These are phyloP conservation scores for Cynanchum wilfordii DNA, from an alignment of 257 asterid species.

Conservation along the genomic window DNA sequence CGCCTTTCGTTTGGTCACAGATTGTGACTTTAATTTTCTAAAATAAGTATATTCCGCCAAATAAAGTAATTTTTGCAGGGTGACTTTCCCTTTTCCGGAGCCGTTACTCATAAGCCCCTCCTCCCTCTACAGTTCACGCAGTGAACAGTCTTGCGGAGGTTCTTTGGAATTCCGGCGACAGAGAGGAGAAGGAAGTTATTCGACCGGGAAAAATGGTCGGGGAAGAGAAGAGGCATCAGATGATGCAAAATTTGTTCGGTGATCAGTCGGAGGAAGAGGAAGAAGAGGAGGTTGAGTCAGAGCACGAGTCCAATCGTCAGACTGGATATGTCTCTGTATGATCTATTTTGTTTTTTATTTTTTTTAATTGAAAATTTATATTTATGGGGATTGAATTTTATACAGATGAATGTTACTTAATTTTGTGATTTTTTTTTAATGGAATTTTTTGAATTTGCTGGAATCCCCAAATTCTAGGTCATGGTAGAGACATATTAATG, in stretches of 20 bases:
- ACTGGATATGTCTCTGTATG: slow-evolving; percentile 77
- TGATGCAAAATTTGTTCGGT: slow-evolving; percentile 98
- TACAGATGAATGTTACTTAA: neutral
- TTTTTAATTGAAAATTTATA: neutral
- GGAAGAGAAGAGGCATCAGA: slow-evolving; percentile 96
- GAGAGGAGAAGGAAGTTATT: neutral
- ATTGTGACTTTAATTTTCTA: neutral
- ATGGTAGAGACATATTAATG: neutral
- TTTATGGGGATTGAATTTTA: neutral
- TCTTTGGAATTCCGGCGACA: neutral
- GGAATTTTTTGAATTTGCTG: slow-evolving; percentile 1
- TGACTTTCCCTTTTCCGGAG: neutral
- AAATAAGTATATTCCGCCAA: neutral
- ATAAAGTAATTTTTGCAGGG: neutral
- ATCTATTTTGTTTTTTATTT: neutral
- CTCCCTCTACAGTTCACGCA: neutral
- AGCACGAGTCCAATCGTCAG: slow-evolving; percentile 91
- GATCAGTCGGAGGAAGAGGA: slow-evolving; percentile 95
- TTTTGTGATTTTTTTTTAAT: neutral
- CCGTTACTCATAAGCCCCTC: neutral
- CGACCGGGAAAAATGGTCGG: slow-evolving; percentile 53
- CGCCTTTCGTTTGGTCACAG: neutral
- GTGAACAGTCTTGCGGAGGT: neutral
- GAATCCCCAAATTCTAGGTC: slow-evolving; percentile 16
- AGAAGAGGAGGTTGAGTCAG: slow-evolving; percentile 89